Conservation (phyloP, 2,329 filamentous ascomycete species). For the Neospermospora avenae region DNA sequence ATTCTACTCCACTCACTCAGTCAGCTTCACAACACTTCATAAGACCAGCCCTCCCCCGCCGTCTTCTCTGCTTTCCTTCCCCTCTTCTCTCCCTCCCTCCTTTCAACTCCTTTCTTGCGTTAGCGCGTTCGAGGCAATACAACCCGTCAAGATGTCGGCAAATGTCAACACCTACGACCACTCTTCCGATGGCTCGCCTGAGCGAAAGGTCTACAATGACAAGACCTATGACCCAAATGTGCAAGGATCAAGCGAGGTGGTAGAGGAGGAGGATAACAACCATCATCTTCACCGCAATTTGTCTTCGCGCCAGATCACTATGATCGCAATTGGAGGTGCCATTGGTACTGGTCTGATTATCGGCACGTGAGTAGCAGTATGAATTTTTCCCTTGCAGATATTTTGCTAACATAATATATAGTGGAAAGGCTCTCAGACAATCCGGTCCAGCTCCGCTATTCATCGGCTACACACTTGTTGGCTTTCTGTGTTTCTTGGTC, state of each 20-base stretch:
- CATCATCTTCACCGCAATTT: constrained; percentile 15
- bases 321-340: constrained; percentile 18
- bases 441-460: constrained; percentile 63
- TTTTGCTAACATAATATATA: constrained; percentile 15
- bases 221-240: constrained; percentile 8
- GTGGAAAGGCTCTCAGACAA: constrained; percentile 42
- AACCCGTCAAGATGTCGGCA: constrained; percentile 10
- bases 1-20: background rate
- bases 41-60: constrained; percentile 2
- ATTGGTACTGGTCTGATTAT: constrained; percentile 62
- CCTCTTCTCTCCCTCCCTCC: background rate
- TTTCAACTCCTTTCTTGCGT: background rate
- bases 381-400: background rate
- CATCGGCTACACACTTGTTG: constrained; percentile 67
- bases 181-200: constrained; percentile 17
- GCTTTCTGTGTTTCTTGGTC: constrained; percentile 72
- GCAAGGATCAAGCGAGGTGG: constrained; percentile 6
- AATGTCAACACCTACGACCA: constrained; percentile 15
- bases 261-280: constrained; percentile 37
- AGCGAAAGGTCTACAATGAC: constrained; percentile 7
- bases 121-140: background rate
- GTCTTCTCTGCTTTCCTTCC: background rate
- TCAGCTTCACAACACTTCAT: background rate
- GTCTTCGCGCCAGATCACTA: constrained; percentile 16
- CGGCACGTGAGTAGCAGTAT: constrained; percentile 44